Percentiles rank a stretch among this genome's conserved stretches.
These are phyloP conservation scores for Tremella fuciformis DNA, from an alignment of 768 basidiomycete genomes.

Conservation along the genomic window DNA sequence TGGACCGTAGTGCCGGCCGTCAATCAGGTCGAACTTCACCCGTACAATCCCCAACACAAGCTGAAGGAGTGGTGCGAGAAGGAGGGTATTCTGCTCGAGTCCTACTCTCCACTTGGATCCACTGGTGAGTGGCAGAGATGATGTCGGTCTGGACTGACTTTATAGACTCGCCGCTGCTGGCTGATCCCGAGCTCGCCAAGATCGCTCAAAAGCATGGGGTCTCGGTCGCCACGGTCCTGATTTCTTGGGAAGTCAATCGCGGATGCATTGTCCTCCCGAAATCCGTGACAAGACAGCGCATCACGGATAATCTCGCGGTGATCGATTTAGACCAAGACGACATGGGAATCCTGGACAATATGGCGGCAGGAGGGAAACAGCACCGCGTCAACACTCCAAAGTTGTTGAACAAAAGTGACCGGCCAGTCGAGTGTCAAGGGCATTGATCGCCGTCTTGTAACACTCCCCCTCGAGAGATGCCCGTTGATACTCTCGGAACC, in stretches of 20 bases:
- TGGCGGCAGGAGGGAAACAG: conserved; percentile 36
- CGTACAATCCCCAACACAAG: conserved; percentile 63
- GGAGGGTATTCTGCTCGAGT: conserved; percentile 63
- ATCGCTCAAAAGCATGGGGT: conserved; percentile 64
- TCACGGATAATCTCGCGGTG: conserved; percentile 33
- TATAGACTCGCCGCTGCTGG: conserved; percentile 65
- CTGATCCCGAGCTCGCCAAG: conserved; percentile 64
- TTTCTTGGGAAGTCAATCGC: conserved; percentile 72
- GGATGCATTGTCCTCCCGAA: conserved; percentile 71
- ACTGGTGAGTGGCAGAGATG: conserved; percentile 51
- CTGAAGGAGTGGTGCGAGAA: conserved; percentile 59
- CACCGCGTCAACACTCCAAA: conserved; percentile 35
- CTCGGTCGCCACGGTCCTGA: conserved; percentile 68
- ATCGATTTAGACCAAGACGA: conserved; percentile 34
- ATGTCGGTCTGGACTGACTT: conserved; percentile 49
- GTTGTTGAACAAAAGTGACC: too few species aligned
- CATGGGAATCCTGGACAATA: conserved; percentile 25
- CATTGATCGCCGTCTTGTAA: too few species aligned
- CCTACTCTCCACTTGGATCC: conserved; percentile 59
- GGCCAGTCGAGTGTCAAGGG: too few species aligned
- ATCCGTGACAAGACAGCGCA: conserved; percentile 67
- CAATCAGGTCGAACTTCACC: conserved; percentile 67
- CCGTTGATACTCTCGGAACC: too few species aligned
- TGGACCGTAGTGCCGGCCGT: conserved; percentile 64
- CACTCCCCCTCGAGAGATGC: too few species aligned